phyloP scores from a whole-genome alignment of 2,329 filamentous ascomycete genomes.

The Penicillium italicum region DNA sequence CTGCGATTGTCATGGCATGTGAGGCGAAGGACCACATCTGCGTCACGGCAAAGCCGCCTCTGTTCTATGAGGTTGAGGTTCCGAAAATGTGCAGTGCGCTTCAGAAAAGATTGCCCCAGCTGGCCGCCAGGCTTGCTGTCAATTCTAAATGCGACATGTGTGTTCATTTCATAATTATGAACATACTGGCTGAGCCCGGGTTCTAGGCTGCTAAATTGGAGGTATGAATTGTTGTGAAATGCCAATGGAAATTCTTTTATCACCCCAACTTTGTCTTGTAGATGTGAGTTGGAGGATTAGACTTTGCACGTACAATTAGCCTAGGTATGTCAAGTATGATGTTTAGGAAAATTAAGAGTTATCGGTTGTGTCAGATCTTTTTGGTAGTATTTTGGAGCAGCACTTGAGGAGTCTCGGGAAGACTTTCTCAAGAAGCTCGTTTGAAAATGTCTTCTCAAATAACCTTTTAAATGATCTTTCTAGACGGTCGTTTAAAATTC shows the following conservation, averaged over 20 bases:
- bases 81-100: neutral
- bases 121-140: neutral
- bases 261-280: too few relatives aligned
- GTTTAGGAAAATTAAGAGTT: neutral
- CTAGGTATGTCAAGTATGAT: neutral
- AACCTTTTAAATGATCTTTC: too few relatives aligned
- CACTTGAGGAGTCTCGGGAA: too few relatives aligned
- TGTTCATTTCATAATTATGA: neutral
- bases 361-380: neutral
- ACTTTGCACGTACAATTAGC: neutral
- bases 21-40: neutral
- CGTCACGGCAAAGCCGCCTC: neutral
- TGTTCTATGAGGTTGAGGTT: neutral
- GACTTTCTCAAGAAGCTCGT: too few relatives aligned
- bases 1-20: neutral
- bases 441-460: too few relatives aligned
- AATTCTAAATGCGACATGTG: neutral
- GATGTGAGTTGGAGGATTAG: too few relatives aligned
- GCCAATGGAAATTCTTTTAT: neutral
- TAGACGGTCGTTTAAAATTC: too few relatives aligned
- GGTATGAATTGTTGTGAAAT: neutral
- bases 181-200: neutral
- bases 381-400: neutral
- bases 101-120: neutral
- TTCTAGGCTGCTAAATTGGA: neutral